These are phyloP conservation scores for Cyclotella atomus DNA, from an alignment of 108 stramenopile genomes.

Conservation along the genomic window DNA sequence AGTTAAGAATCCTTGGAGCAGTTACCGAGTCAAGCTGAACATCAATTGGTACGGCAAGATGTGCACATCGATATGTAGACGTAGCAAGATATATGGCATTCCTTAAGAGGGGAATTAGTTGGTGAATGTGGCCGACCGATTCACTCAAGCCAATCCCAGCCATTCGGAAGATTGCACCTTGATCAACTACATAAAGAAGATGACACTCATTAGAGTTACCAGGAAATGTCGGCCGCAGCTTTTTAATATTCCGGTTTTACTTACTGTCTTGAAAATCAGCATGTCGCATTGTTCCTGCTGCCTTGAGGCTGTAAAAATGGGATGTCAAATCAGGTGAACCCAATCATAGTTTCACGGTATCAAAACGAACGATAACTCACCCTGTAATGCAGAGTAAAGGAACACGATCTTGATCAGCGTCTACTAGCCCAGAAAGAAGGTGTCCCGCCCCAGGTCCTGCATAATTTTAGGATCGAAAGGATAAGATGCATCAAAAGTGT, in stretches of 20 bases:
- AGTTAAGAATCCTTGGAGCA: slow-evolving; percentile 29
- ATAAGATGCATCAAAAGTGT: no score
- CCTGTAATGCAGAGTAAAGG: slow-evolving; percentile 52
- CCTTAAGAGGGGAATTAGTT: slow-evolving; percentile 47
- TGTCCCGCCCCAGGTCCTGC: slow-evolving; percentile 60
- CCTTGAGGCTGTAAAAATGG: slow-evolving; percentile 36
- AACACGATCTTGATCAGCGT: slow-evolving; percentile 52
- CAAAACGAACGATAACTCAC: background rate
- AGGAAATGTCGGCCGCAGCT: no score
- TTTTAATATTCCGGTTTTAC: no score
- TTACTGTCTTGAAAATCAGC: slow-evolving; percentile 58
- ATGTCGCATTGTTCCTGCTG: slow-evolving; percentile 22
- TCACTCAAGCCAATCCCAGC: slow-evolving; percentile 43
- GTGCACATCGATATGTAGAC: slow-evolving; percentile 43
- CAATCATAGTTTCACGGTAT: background rate
- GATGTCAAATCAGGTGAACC: background rate
- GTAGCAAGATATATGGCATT: slow-evolving; percentile 50
- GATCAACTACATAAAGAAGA: slow-evolving; percentile 25
- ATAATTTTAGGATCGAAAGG: no score
- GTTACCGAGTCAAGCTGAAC: slow-evolving; percentile 38
- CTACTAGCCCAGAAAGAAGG: slow-evolving; percentile 44
- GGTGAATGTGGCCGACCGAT: slow-evolving; percentile 20
- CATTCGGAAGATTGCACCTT: slow-evolving; percentile 43
- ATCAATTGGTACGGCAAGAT: slow-evolving; percentile 55
- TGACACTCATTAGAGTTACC: background rate